Evolutionary conservation across 2,329 filamentous ascomycete genomes (phyloP), one percentile per base, ranked within the genome.

Genomic region (Lachnellula willkommii): DNA sequence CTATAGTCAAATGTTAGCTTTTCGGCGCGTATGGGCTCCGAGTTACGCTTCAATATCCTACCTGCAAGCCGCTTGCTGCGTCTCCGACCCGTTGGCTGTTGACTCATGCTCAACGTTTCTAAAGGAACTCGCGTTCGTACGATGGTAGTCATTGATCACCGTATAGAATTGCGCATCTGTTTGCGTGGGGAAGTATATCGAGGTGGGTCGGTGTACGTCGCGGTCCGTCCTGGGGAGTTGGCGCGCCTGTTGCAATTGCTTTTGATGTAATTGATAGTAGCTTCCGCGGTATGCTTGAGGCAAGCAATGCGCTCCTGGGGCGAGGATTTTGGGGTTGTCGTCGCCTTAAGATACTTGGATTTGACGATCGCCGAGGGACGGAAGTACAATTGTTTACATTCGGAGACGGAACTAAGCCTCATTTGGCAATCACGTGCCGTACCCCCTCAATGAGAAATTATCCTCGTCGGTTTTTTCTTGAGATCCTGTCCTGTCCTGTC

Each of bases 71-170:
- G 81, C 77, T 85, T 85, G 76, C 81, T 85, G 70, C 63, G 61
- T 56, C 79, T 76, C 71, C 82, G 77, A 68, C 79, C 78, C 72
- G 79, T 79, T 71, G 79, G 73, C 75, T 77, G 76, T 64, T 69
- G 63, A 73, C 82, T 83, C 83, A 87, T 87, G 78, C 81, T 87
- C 78, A 85, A 76, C 71, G 81, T 75, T 81, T 85, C 77, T 74
- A 86, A 76, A 75, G 82, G 80, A 74, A 79, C 78, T 71, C 81
- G 81, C 70, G 79, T 79, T 73, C 78, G 79, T 72, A 86, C 77
- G 73, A 86, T 76, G 72, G 83, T 85, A 82, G 83, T 86, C 83
- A 87, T 87, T 81, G 81, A 84, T 80, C 51, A 60, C 43, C 60
- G 50, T 46, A 8, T 62, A 55, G 45, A 52, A 61, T 45, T 57